Conservation (phyloP, 352 stramenopile species). For the Globisporangium iwayamae region DNA sequence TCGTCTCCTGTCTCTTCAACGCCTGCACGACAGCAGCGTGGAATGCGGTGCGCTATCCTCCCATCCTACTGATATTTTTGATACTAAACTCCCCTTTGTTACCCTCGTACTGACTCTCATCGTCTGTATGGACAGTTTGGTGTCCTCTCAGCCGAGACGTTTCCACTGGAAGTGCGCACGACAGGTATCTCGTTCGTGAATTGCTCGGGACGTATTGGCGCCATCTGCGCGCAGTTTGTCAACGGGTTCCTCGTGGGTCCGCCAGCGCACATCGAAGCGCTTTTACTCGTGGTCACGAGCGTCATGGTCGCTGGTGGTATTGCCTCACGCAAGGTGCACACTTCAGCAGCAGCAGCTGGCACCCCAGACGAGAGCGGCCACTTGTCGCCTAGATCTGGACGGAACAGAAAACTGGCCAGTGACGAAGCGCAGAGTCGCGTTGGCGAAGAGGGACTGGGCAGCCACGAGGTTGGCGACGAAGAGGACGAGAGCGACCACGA, state of each 20-base stretch:
- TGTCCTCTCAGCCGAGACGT: conserved; percentile 85
- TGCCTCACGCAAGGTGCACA: conserved; percentile 34
- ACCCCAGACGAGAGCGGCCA: conserved; percentile 22
- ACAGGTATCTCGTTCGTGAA: conserved; percentile 90
- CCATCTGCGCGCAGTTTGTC: conserved; percentile 90
- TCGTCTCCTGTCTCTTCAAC: conserved; percentile 90
- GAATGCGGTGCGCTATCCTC: conserved; percentile 71
- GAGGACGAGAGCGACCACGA: conserved; percentile 7
- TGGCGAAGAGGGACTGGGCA: conserved; percentile 9
- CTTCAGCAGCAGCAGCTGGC: conserved; percentile 14
- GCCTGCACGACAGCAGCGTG: conserved; percentile 86
- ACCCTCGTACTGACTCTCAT: not conserved
- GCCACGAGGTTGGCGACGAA: not conserved
- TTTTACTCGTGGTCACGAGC: conserved; percentile 75
- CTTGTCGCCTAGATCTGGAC: not conserved
- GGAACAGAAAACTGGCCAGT: conserved; percentile 9
- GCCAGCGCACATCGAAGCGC: conserved; percentile 65
- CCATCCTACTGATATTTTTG: conserved; percentile 3
- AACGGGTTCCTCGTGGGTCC: conserved; percentile 84
- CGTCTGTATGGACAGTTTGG: conserved; percentile 56
- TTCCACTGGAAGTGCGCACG: conserved; percentile 85
- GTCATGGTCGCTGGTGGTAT: conserved; percentile 69
- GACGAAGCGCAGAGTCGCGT: conserved; percentile 1
- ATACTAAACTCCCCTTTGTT: not conserved
- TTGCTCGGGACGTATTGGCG: conserved; percentile 81